These are phyloP conservation scores for Gaeumannomyces sp. DNA, from an alignment of 2,329 filamentous ascomycete species.

Conservation along the genomic window DNA sequence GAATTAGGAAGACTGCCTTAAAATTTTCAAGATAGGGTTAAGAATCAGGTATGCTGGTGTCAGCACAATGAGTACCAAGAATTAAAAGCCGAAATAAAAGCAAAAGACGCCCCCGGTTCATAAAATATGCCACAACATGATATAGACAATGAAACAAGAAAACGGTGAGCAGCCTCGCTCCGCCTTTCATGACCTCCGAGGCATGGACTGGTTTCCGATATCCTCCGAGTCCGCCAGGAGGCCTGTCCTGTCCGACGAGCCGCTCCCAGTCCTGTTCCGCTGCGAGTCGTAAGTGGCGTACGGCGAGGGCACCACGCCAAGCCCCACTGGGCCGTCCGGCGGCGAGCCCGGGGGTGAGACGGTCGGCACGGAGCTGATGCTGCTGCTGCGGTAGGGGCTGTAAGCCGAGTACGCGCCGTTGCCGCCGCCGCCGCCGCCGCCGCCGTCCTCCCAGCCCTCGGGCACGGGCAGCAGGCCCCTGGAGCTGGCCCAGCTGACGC, in stretches of 20 bases:
- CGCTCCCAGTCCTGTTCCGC: not conserved
- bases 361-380: not conserved
- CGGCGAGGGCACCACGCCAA: too few relatives aligned
- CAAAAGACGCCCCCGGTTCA: not conserved
- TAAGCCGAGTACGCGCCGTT: not conserved
- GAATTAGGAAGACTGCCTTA: too few relatives aligned
- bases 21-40: too few relatives aligned
- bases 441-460: not conserved
- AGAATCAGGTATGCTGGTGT: too few relatives aligned
- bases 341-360: not conserved
- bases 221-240: not conserved
- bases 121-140: not conserved
- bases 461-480: not conserved
- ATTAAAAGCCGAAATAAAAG: too few relatives aligned
- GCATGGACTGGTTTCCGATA: not conserved
- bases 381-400: not conserved
- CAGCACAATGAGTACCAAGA: too few relatives aligned
- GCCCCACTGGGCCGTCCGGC: too few relatives aligned
- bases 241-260: not conserved
- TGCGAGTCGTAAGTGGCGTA: not conserved
- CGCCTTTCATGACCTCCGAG: not conserved
- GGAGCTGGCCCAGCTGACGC: conserved; percentile 3
- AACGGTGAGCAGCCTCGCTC: not conserved
- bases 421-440: too few relatives aligned
- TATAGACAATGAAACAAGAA: not conserved